phyloP scores from a whole-genome alignment of 2,329 filamentous ascomycete species.

The Scytalidium lignicola region DNA sequence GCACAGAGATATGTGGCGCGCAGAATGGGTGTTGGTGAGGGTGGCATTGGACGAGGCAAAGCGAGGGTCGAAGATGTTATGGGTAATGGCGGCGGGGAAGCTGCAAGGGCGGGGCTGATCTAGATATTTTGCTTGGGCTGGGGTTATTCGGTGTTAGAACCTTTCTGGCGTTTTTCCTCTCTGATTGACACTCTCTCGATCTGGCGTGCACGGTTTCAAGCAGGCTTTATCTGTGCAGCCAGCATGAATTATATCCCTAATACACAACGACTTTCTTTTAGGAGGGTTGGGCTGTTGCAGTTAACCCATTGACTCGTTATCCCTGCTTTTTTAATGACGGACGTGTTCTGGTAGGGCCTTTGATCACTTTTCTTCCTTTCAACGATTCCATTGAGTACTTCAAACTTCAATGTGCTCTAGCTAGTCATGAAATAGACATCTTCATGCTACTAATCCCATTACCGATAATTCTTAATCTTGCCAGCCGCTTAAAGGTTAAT shows the following conservation, averaged over 20 bases:
- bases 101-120: conserved; percentile 50
- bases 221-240: background rate
- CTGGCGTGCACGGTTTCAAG: background rate
- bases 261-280: background rate
- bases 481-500: too few relatives aligned
- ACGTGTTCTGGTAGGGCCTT: too few relatives aligned
- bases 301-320: too few relatives aligned
- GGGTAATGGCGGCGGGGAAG: conserved; percentile 53
- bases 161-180: background rate
- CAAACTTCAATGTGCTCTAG: too few relatives aligned
- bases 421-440: too few relatives aligned
- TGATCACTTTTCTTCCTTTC: too few relatives aligned
- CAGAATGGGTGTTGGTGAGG: conserved; percentile 92
- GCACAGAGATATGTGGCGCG: conserved; percentile 93
- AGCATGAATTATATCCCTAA: background rate
- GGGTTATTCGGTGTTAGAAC: background rate
- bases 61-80: conserved; percentile 53
- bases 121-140: conserved; percentile 1
- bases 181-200: background rate
- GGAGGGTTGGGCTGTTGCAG: too few relatives aligned
- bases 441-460: too few relatives aligned
- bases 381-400: too few relatives aligned
- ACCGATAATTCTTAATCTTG: too few relatives aligned
- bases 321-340: too few relatives aligned
- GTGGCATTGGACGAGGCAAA: conserved; percentile 56